Evolutionary conservation across 305 asterid species (phyloP).

Genomic region (Rubia peregrina): DNA sequence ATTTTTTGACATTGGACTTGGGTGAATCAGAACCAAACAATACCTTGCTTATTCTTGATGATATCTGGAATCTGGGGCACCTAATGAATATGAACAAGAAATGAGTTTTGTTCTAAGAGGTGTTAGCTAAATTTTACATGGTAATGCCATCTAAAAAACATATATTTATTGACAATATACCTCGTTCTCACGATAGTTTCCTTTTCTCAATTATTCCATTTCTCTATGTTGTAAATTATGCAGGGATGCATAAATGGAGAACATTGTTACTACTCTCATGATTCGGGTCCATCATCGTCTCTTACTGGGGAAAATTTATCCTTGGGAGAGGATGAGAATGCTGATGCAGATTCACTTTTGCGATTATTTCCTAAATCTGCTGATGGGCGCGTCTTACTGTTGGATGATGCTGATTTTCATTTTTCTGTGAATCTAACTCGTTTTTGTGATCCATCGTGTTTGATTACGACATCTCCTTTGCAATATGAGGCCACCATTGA

Average conservation of each 20-base stretch:
- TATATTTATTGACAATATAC: too few species aligned
- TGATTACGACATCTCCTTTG: constrained; percentile 56
- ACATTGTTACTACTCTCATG: constrained; percentile 72
- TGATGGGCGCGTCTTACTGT: constrained; percentile 48
- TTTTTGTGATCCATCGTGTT: constrained; percentile 40
- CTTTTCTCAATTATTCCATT: too few species aligned
- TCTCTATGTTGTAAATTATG: constrained; percentile 11
- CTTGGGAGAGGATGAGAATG: constrained; percentile 39
- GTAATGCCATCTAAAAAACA: background rate
- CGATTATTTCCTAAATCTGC: constrained; percentile 47
- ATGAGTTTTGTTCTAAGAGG: too few species aligned
- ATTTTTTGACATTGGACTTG: too few species aligned
- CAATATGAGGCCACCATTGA: constrained; percentile 25
- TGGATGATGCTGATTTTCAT: constrained; percentile 66
- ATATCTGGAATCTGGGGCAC: too few species aligned
- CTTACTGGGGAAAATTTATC: constrained; percentile 31
- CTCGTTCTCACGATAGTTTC: background rate
- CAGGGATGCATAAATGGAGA: constrained; percentile 93
- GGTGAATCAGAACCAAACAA: too few species aligned
- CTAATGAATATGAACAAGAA: too few species aligned
- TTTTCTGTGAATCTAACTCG: constrained; percentile 47
- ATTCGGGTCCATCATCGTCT: constrained; percentile 31
- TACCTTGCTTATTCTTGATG: too few species aligned
- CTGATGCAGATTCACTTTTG: constrained; percentile 42
- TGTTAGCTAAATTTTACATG: too few species aligned